These are phyloP conservation scores for Mycena galericulata DNA, from an alignment of 768 basidiomycete species.

Conservation along the genomic window DNA sequence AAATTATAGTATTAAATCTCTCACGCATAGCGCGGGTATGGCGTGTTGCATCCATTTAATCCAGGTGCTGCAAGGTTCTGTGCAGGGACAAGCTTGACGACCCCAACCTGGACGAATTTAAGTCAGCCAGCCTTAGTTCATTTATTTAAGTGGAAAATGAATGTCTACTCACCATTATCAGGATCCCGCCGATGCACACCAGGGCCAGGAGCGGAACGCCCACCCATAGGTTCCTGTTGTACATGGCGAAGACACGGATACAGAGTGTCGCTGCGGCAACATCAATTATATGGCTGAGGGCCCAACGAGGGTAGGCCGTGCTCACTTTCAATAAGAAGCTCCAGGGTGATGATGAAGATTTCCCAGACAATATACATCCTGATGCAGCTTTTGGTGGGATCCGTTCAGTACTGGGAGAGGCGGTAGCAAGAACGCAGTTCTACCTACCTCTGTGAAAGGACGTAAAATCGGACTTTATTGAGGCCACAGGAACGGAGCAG, in stretches of 20 bases:
- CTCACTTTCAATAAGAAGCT: constrained; percentile 22
- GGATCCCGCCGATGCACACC: constrained; percentile 11
- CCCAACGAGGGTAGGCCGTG: constrained; percentile 16
- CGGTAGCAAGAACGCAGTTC: constrained; percentile 8
- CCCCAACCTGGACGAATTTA: constrained; percentile 20
- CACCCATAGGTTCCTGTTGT: constrained; percentile 20
- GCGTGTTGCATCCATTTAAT: constrained; percentile 26
- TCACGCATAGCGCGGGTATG: constrained; percentile 23
- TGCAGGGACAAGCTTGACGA: constrained; percentile 9
- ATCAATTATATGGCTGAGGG: constrained; percentile 10
- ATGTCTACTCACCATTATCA: constrained; percentile 20
- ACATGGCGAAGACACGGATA: constrained; percentile 24
- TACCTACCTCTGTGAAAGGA: constrained; percentile 20
- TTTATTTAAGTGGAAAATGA: constrained; percentile 12
- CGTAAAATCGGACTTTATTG: constrained; percentile 17
- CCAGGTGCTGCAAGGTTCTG: constrained; percentile 26
- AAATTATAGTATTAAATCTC: constrained; percentile 15
- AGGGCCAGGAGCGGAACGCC: constrained; percentile 16
- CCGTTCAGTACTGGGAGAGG: constrained; percentile 21
- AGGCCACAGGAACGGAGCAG: constrained; percentile 9
- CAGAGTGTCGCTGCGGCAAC: constrained; percentile 16
- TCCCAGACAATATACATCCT: constrained; percentile 18
- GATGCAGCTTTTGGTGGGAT: constrained; percentile 18
- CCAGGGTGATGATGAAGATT: constrained; percentile 19
- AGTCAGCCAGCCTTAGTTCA: constrained; percentile 15